These are phyloP conservation scores for Cucurbita argyrosperma DNA, from an alignment of 306 rosid genomes.

Conservation along the genomic window DNA sequence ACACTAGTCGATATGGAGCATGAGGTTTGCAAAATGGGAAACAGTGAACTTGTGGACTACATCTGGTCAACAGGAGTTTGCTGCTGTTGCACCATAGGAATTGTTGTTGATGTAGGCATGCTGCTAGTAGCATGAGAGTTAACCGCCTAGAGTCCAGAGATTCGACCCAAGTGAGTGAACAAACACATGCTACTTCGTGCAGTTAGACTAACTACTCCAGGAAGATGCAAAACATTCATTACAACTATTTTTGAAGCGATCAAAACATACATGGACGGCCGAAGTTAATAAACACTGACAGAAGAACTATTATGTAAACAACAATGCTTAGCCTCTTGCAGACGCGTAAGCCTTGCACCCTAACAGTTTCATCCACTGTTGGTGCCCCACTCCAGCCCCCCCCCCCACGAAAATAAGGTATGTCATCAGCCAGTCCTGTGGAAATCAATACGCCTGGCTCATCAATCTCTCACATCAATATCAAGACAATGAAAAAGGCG, in stretches of 20 bases:
- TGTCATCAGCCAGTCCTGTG: conserved; percentile 61
- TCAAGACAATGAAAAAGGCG: conserved; percentile 9
- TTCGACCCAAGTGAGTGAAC: background rate
- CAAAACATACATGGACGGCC: background rate
- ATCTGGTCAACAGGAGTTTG: conserved; percentile 70
- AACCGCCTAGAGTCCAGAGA: conserved; percentile 38
- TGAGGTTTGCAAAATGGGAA: conserved; percentile 68
- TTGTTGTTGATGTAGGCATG: conserved; percentile 53
- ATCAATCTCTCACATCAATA: conserved; percentile 8
- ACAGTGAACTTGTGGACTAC: conserved; percentile 96
- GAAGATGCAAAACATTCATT: background rate
- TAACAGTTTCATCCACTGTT: conserved; percentile 48
- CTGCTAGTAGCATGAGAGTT: conserved; percentile 38
- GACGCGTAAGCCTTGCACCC: conserved; percentile 50
- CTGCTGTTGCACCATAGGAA: conserved; percentile 69
- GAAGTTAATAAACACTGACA: background rate
- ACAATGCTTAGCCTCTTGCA: conserved; percentile 59
- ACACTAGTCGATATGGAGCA: conserved; percentile 98
- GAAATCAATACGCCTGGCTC: conserved; percentile 89
- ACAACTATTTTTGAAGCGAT: background rate
- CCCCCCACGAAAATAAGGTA: conserved; percentile 80
- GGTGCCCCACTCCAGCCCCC: no score
- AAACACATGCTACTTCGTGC: background rate
- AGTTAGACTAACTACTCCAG: background rate
- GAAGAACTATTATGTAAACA: background rate